Conservation (phyloP, 306 rosid species). For the Biancaea sappan region DNA sequence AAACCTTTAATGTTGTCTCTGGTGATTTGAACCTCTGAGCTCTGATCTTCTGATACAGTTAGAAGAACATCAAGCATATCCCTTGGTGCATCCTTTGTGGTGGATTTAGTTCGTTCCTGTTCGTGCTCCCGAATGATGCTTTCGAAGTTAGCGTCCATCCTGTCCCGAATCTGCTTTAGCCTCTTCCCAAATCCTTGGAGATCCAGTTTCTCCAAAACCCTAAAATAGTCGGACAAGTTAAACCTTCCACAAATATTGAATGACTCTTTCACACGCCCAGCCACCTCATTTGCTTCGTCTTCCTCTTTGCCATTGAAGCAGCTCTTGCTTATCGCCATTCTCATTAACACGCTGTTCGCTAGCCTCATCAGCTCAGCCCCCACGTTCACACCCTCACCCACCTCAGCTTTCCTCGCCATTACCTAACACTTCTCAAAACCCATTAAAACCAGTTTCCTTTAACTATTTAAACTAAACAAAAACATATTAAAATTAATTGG, state of each 20-base stretch:
- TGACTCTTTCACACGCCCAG: slow-evolving; percentile 39
- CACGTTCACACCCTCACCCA: slow-evolving; percentile 34
- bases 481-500: too few relatives aligned
- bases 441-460: too few relatives aligned
- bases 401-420: slow-evolving; percentile 29
- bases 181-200: slow-evolving; percentile 54
- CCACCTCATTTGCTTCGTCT: slow-evolving; percentile 48
- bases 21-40: slow-evolving; percentile 47
- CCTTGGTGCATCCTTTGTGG: neutral
- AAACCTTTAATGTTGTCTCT: slow-evolving; percentile 67
- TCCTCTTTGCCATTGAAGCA: slow-evolving; percentile 21
- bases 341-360: slow-evolving; percentile 39
- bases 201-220: slow-evolving; percentile 54
- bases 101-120: slow-evolving; percentile 36
- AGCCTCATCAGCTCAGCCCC: slow-evolving; percentile 49
- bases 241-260: slow-evolving; percentile 37
- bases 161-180: slow-evolving; percentile 47
- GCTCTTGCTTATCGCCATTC: slow-evolving; percentile 54
- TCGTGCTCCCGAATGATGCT: slow-evolving; percentile 53
- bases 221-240: slow-evolving; percentile 46
- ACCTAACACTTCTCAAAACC: too few relatives aligned
- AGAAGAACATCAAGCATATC: slow-evolving; percentile 43
- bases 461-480: too few relatives aligned
- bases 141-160: slow-evolving; percentile 51
- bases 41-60: slow-evolving; percentile 43